These are phyloP conservation scores for Xanthoceras sorbifolium DNA, from an alignment of 345 rosid genomes.

Conservation along the genomic window DNA sequence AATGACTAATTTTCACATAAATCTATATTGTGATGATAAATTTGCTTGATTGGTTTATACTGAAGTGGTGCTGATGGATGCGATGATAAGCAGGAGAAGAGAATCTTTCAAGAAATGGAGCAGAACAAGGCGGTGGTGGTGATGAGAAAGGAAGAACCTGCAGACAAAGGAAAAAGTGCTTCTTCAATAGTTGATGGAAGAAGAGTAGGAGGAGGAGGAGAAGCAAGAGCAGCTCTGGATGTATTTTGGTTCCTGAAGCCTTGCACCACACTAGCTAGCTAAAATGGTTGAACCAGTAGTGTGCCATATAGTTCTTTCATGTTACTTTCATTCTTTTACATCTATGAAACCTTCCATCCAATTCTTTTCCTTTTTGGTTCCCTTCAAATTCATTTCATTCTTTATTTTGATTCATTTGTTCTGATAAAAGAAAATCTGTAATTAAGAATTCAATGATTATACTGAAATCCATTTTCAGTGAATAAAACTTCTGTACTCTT, in stretches of 20 bases:
- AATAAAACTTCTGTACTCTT: slow-evolving; percentile 16
- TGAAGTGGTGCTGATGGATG: not conserved
- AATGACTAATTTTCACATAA: not conserved
- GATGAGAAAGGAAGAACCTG: slow-evolving; percentile 36
- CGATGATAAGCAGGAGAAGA: slow-evolving; percentile 47
- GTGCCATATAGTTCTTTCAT: slow-evolving; percentile 21
- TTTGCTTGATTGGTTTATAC: slow-evolving; percentile 1
- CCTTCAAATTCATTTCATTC: slow-evolving; percentile 6
- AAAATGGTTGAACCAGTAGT: not conserved
- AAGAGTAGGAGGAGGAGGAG: slow-evolving; percentile 36
- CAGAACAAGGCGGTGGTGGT: slow-evolving; percentile 47
- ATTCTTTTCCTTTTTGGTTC: no score
- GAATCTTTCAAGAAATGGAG: slow-evolving; percentile 54
- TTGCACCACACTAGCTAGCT: slow-evolving; percentile 72
- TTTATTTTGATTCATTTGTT: slow-evolving; percentile 27
- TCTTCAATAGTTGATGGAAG: slow-evolving; percentile 33
- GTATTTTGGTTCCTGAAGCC: slow-evolving; percentile 97
- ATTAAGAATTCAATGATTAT: slow-evolving; percentile 20
- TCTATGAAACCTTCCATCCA: not conserved
- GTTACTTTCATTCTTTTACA: slow-evolving; percentile 26
- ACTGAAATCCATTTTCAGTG: slow-evolving; percentile 19
- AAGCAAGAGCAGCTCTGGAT: slow-evolving; percentile 55
- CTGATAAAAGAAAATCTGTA: slow-evolving; percentile 25
- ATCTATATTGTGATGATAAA: not conserved
- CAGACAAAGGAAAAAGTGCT: slow-evolving; percentile 30